Percentiles rank a stretch among this genome's conserved stretches.
Conservation (phyloP, 108 stramenopile species). For the Skeletonema potamos region DNA sequence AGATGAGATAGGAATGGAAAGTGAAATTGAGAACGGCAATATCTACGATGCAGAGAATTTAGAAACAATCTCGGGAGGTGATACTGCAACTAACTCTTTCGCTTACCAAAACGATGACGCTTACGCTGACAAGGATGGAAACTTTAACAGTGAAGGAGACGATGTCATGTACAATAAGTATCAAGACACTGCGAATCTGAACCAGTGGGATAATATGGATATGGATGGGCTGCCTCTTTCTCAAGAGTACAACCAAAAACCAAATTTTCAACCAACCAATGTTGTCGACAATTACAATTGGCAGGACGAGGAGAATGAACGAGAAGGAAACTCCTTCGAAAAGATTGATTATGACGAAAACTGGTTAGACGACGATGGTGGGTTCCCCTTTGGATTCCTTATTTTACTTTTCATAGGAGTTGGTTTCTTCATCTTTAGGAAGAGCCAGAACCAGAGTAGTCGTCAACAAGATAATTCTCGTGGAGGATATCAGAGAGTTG, state of each 20-base stretch:
- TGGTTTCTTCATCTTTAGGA: not conserved
- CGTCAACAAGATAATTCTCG: not conserved
- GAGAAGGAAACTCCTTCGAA: not conserved
- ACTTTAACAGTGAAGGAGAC: too few relatives aligned
- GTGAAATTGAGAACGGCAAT: not conserved
- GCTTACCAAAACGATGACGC: not conserved
- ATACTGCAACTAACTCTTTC: too few relatives aligned
- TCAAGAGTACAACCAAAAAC: not conserved
- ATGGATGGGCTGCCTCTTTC: too few relatives aligned
- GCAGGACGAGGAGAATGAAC: not conserved
- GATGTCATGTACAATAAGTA: not conserved
- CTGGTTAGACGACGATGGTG: constrained; percentile 3
- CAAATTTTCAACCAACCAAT: not conserved
- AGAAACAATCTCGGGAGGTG: not conserved
- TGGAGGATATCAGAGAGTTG: not conserved
- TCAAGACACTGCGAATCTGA: not conserved
- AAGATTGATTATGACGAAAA: not conserved
- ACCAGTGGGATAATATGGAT: not conserved
- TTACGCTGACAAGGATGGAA: not conserved
- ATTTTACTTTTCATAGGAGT: not conserved
- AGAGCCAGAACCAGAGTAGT: not conserved
- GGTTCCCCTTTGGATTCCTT: not conserved
- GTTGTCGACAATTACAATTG: not conserved
- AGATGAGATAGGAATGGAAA: not conserved
- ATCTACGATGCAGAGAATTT: not conserved